A percentile compares a stretch with the other conserved stretches of the same genome.
Conservation (phyloP, 371 early-diverging fungal genomes). For the Blakeslea trispora region DNA sequence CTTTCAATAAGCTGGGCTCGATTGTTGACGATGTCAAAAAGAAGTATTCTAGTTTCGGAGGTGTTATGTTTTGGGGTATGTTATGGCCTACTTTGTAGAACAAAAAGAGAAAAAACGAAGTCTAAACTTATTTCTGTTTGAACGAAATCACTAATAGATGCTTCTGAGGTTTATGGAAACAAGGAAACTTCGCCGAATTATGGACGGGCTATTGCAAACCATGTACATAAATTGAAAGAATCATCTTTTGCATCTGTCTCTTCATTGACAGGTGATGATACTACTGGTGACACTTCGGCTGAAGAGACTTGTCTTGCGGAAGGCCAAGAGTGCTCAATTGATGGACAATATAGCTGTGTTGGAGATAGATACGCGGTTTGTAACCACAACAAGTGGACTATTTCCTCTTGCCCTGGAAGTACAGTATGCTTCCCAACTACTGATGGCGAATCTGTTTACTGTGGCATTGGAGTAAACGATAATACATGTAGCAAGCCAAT, state of each 20-base stretch:
- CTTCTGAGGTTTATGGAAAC: slow-evolving; percentile 43
- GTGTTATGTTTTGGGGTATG: slow-evolving; percentile 69
- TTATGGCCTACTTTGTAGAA: not conserved
- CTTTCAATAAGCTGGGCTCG: slow-evolving; percentile 30
- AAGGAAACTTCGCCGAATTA: slow-evolving; percentile 30
- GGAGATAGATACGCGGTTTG: slow-evolving; percentile 30
- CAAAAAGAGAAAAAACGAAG: no score
- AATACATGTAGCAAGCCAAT: slow-evolving; percentile 5
- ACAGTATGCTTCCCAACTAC: slow-evolving; percentile 34
- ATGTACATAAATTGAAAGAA: slow-evolving; percentile 22
- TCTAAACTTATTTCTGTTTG: not conserved
- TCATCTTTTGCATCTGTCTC: not conserved
- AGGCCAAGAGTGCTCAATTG: slow-evolving; percentile 18
- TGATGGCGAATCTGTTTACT: slow-evolving; percentile 37
- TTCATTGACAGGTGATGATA: not conserved
- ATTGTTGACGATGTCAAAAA: slow-evolving; percentile 33
- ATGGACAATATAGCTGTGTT: slow-evolving; percentile 20
- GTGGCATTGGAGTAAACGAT: slow-evolving; percentile 22
- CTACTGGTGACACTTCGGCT: not conserved
- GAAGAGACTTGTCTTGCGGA: slow-evolving; percentile 3
- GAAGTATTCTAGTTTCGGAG: slow-evolving; percentile 60
- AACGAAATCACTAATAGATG: slow-evolving; percentile 19
- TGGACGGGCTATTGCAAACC: slow-evolving; percentile 28
- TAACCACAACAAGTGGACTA: slow-evolving; percentile 26
- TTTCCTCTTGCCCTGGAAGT: slow-evolving; percentile 27